Base-by-base conservation (phyloP, 2,329 filamentous ascomycete species). In the Diaporthe capsici region DNA sequence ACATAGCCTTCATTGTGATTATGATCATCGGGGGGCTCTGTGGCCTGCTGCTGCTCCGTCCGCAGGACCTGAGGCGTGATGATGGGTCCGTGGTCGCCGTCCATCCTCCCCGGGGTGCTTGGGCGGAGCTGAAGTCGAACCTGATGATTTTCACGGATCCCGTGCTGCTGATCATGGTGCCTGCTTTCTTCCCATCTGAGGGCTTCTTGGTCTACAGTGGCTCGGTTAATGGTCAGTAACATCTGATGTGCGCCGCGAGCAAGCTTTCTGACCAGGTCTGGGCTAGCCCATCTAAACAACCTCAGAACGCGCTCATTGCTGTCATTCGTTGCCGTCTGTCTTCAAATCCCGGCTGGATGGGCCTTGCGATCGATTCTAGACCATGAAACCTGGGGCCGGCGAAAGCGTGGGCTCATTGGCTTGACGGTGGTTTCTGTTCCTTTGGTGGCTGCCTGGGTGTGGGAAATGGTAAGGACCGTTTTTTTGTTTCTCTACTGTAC, bases 121-220 rank as follows among this genome's bases (percentile, higher is more conserved):
- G 65, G 65, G 65, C 15, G 34, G 65, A 70, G 34, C 22, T 70
- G 15, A 70, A 42, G 49, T 55, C 65, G 9, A 70, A 70, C 31
- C 9, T 82, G 25, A 82, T 82, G 81, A 44, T 81, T 25, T 79
- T 80, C 71, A 73, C 47, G 22, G 65, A 70, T 4, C 65, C 65
- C 9, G 34, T 70, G n/a, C 37, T 70, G 34, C 17, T 70, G 49
- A 70, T 70, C 6, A 70, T 70, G 65, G 65, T 80, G 6, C 79
- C 79, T 0, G 73, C 75, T n/a, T 80, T 78, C 65, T 75, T 82
- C 31, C 76, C 82, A 9, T 78, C 80, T 7, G 81, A 83, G 74
- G 80, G 78, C 34, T 83, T 82, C 63, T 77, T 84, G 22, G 82
- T 83, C 6, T 83, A 83, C 57, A 78, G 78, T n/a, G 82, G 82